Conservation (phyloP, 2,329 filamentous ascomycete species). For the Colletotrichum orbiculare region DNA sequence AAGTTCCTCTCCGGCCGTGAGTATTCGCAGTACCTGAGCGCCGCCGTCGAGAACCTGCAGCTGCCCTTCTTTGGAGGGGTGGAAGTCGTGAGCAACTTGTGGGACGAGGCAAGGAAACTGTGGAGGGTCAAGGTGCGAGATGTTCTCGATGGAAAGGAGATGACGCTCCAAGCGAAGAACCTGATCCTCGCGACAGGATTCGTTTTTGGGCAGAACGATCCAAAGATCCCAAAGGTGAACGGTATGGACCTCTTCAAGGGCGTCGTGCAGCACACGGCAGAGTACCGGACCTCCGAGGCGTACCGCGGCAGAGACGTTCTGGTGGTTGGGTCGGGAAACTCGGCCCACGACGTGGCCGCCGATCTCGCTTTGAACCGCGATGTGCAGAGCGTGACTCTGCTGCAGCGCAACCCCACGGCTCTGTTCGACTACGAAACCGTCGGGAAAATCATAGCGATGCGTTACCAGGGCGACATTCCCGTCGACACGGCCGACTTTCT, state of each 20-base stretch:
- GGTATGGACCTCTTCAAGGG: constrained; percentile 55
- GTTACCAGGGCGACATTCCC: constrained; percentile 49
- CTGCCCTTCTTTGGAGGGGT: constrained; percentile 29
- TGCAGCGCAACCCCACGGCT: constrained; percentile 63
- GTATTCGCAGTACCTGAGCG: constrained; percentile 2
- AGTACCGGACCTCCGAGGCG: constrained; percentile 50
- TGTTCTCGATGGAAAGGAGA: neutral
- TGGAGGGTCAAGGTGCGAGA: constrained; percentile 9
- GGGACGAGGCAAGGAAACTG: neutral
- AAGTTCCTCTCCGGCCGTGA: neutral
- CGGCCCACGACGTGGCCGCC: constrained; percentile 61
- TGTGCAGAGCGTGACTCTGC: constrained; percentile 59
- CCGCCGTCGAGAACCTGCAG: constrained; percentile 20
- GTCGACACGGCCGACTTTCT: constrained; percentile 63
- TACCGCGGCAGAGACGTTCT: constrained; percentile 53
- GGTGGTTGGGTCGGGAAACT: constrained; percentile 61
- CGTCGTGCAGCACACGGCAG: constrained; percentile 53
- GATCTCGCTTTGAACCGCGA: constrained; percentile 58
- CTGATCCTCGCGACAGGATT: constrained; percentile 59
- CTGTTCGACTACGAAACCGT: constrained; percentile 55
- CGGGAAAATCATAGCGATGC: constrained; percentile 52
- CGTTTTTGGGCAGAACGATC: constrained; percentile 43
- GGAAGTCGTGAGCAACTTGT: constrained; percentile 1
- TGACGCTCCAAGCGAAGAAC: constrained; percentile 50
- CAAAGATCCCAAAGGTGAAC: constrained; percentile 52